Conservation (phyloP, 306 rosid genomes). For the Inga oerstediana region DNA sequence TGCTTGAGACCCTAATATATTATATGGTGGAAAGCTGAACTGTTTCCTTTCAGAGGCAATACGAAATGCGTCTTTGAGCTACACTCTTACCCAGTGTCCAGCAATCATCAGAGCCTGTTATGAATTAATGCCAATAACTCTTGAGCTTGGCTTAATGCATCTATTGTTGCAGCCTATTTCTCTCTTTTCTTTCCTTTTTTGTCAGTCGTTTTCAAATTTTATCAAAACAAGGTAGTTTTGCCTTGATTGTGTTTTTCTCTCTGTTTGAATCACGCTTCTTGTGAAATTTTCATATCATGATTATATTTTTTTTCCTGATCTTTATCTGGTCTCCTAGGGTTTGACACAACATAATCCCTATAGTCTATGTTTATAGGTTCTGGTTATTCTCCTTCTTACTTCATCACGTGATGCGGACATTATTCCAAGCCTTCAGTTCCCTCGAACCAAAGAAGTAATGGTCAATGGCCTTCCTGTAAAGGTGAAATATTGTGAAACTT, state of each 20-base stretch:
- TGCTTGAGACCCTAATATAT: background rate
- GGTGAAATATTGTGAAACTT: constrained; percentile 84
- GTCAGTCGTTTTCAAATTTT: too few species aligned
- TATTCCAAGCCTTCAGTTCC: constrained; percentile 81
- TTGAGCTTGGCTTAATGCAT: background rate
- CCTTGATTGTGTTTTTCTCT: constrained; percentile 9
- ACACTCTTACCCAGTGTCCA: background rate
- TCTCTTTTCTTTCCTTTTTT: background rate
- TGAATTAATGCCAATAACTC: background rate
- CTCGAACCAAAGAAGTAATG: constrained; percentile 77
- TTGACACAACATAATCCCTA: constrained; percentile 41
- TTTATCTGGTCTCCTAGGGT: background rate
- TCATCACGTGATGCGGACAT: constrained; percentile 92
- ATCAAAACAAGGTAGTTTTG: too few species aligned
- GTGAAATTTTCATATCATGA: background rate
- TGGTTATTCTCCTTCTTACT: constrained; percentile 88
- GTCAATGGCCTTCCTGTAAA: constrained; percentile 71
- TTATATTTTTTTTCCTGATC: too few species aligned
- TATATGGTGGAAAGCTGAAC: background rate
- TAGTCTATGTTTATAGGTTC: constrained; percentile 57
- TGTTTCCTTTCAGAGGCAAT: constrained; percentile 7
- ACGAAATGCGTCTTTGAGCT: background rate
- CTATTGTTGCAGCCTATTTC: background rate
- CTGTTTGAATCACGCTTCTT: background rate
- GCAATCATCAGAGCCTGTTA: constrained; percentile 6